These are phyloP conservation scores for Trichoderma sp. DNA, from an alignment of 2,329 filamentous ascomycete genomes.

Conservation along the genomic window DNA sequence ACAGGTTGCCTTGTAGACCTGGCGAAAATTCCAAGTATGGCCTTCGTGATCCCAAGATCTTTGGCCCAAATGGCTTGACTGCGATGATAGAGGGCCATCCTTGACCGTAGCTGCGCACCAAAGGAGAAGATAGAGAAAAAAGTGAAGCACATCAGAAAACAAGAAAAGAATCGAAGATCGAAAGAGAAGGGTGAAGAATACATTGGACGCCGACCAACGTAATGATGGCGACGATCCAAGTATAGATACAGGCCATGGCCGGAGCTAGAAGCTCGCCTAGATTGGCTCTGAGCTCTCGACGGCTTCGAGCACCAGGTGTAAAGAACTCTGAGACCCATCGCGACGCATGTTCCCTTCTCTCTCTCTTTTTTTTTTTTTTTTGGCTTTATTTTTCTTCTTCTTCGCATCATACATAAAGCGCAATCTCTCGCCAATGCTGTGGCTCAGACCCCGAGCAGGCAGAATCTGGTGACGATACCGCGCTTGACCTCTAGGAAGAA, in stretches of 20 bases:
- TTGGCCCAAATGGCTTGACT: neutral
- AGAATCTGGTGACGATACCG: constrained; percentile 20
- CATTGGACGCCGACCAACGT: constrained; percentile 36
- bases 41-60: neutral
- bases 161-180: constrained; percentile 32
- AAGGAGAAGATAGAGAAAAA: neutral
- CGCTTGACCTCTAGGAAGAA: constrained; percentile 25
- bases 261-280: constrained; percentile 23
- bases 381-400: constrained; percentile 30
- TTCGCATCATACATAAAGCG: constrained; percentile 43
- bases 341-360: constrained; percentile 27
- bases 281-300: neutral
- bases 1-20: neutral
- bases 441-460: constrained; percentile 32
- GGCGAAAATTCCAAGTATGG: neutral
- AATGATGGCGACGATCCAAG: constrained; percentile 37
- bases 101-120: neutral
- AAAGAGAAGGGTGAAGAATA: constrained; percentile 31
- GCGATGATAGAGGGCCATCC: constrained; percentile 11
- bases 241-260: constrained; percentile 40
- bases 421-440: constrained; percentile 35
- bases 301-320: neutral
- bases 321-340: neutral
- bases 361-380: constrained; percentile 28
- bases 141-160: constrained; percentile 30